phyloP scores from a whole-genome alignment of 164 flowering plant species.

The Taxillus chinensis region DNA sequence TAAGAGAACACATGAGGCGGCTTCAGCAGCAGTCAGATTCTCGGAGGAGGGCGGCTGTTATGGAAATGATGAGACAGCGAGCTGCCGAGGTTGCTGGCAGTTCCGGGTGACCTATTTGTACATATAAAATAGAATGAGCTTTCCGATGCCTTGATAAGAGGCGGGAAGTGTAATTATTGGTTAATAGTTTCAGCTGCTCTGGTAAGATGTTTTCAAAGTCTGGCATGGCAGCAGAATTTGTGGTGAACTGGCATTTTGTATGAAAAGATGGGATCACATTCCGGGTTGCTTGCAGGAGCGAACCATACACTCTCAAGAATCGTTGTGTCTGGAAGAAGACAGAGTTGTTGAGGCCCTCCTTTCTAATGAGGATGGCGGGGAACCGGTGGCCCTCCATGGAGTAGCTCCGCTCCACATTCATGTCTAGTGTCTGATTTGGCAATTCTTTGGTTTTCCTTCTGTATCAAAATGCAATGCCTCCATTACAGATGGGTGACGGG shows the following conservation, averaged over 20 bases:
- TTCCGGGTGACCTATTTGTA: constrained; percentile 36
- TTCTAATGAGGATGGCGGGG: too few species aligned
- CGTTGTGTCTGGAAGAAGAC: too few species aligned
- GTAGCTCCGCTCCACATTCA: too few species aligned
- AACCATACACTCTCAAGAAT: too few species aligned
- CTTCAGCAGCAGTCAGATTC: constrained; percentile 92
- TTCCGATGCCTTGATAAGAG: too few species aligned
- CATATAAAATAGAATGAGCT: constrained; percentile 9
- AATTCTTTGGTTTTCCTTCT: not conserved
- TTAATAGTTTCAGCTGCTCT: not conserved
- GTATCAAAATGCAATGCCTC: not conserved
- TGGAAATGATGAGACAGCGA: constrained; percentile 99
- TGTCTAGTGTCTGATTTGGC: not conserved
- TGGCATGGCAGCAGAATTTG: too few species aligned
- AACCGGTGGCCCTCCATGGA: too few species aligned
- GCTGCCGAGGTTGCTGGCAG: constrained; percentile 90
- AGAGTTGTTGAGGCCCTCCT: too few species aligned
- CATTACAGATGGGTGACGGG: constrained; percentile 22
- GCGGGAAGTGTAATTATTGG: not conserved
- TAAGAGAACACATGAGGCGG: constrained; percentile 83
- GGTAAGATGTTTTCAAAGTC: not conserved
- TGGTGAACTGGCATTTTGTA: too few species aligned
- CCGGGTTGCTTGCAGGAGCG: too few species aligned
- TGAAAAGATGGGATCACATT: too few species aligned
- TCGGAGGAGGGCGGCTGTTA: constrained; percentile 92